Evolutionary conservation across 1,139 yeast species (phyloP), one percentile per base, ranked within the genome.

Genomic region (Starmera stellimalicola): DNA sequence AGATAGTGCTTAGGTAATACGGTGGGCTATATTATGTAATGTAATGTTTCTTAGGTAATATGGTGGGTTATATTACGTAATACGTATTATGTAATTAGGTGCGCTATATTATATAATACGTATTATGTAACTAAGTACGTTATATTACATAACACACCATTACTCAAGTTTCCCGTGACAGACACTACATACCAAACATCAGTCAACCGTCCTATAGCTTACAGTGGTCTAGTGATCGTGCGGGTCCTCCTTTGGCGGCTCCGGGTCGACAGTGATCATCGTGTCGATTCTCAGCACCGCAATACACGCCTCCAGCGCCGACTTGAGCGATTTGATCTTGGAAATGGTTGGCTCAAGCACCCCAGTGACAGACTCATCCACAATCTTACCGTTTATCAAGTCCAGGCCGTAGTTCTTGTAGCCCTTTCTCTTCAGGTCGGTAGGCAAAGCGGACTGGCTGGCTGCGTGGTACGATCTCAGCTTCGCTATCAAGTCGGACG

Each of bases 251-350:
- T 76, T 76, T 43, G 84, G 84, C 42, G 87, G 94, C 53, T 91
- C 98, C 20, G 98, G 98, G 48, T 88, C 93, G 39, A 93, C 95
- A 36, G 87, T 83, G 54, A 93, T 91, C 94, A 91, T 87, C 37
- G 98, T 93, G 60, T 93, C 99, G 53, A 93, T 93, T 69, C 99
- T 80, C 51, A 93, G 71, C 45, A 93, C 91, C 27, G 98, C 95
- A 58, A 93, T 79, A 62, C 98, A 91, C 3, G 99, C 99, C 64
- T 93, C 99, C 48, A 93, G 74, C 11, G 98, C 97, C 38, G 93
- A 79, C 62, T 93, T 88, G 55, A 93, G 73, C 15, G 95, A 80
- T 62, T 87, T 87, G 54, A 91, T 71, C 63, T 93, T 93, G 51
- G 94, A 79, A 55, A 91, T 70, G 19, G 96, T 83, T 39, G 99